phyloP scores from a whole-genome alignment of 768 basidiomycete genomes.

The Russula sp. region DNA sequence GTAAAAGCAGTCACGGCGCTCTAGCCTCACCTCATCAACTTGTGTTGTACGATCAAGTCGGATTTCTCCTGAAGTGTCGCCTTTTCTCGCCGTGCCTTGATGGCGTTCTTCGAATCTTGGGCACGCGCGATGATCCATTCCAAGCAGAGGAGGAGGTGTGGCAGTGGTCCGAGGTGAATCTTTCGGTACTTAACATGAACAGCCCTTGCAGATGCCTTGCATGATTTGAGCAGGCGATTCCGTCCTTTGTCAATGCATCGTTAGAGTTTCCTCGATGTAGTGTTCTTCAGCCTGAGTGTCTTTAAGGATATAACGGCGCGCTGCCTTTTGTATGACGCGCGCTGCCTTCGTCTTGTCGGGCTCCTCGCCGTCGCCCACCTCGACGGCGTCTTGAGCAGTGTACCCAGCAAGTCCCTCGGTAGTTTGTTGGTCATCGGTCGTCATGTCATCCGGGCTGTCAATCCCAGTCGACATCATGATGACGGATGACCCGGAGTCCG shows the following conservation, averaged over 20 bases:
- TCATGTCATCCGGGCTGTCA: neutral
- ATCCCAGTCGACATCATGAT: neutral
- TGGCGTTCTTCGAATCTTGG: neutral
- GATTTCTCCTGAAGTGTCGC: constrained; percentile 15
- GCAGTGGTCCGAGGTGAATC: constrained; percentile 19
- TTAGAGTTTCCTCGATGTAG: neutral
- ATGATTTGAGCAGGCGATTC: constrained; percentile 11
- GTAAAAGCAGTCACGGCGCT: neutral
- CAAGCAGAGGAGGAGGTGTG: constrained; percentile 23
- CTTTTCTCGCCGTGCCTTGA: constrained; percentile 6
- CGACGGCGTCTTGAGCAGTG: constrained; percentile 3
- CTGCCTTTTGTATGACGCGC: constrained; percentile 9
- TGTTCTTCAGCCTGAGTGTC: no score
- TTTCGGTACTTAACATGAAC: constrained; percentile 17
- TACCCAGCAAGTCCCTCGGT: constrained; percentile 2
- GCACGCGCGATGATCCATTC: constrained; percentile 14
- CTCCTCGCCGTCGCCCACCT: neutral
- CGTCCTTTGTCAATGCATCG: constrained; percentile 7
- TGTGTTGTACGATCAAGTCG: constrained; percentile 4
- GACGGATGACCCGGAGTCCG: neutral
- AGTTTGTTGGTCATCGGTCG: neutral
- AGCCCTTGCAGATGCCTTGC: constrained; percentile 9
- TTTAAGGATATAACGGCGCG: neutral
- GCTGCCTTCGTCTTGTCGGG: constrained; percentile 5
- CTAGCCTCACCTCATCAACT: constrained; percentile 1